phyloP scores from a whole-genome alignment of 192 early-diverging fungal genomes.

The Phycomyces blakesleeanus region DNA sequence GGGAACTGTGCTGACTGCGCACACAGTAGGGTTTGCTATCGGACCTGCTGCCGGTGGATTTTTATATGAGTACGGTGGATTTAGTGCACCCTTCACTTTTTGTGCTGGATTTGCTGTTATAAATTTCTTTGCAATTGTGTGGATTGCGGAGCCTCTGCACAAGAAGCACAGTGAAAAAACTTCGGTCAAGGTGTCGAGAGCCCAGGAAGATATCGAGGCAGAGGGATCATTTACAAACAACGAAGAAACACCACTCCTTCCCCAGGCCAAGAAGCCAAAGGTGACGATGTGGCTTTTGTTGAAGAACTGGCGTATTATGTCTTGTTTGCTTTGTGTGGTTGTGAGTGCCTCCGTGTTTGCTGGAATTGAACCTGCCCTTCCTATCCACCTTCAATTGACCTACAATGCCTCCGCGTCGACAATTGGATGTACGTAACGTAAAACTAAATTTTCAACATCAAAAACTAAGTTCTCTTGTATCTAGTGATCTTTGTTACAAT shows the following conservation, averaged over 20 bases:
- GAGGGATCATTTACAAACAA: background rate
- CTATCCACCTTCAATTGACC: constrained; percentile 42
- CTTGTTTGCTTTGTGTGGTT: constrained; percentile 40
- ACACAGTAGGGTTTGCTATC: constrained; percentile 64
- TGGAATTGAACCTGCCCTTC: constrained; percentile 56
- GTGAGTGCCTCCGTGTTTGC: constrained; percentile 50
- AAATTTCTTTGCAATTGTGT: constrained; percentile 58
- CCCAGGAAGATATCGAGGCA: constrained; percentile 19
- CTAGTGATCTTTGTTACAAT: constrained; percentile 65
- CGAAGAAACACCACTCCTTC: background rate
- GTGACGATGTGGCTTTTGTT: constrained; percentile 42
- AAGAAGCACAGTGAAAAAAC: background rate
- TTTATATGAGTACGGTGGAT: constrained; percentile 63
- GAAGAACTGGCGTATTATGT: constrained; percentile 43
- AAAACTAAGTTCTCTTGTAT: constrained; percentile 9
- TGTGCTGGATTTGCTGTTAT: constrained; percentile 54
- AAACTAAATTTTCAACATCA: background rate
- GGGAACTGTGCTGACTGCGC: constrained; percentile 64
- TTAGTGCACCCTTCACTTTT: constrained; percentile 65
- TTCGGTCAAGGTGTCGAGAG: constrained; percentile 2
- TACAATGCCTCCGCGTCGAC: constrained; percentile 37
- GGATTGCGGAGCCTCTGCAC: constrained; percentile 57
- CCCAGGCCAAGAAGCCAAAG: background rate
- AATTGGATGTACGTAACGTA: constrained; percentile 34
- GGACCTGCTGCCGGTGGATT: constrained; percentile 67